A percentile compares a stretch with the other conserved stretches of the same genome.
phyloP scores from a whole-genome alignment of 202 grass and related monocot genomes.

The Setaria viridis region DNA sequence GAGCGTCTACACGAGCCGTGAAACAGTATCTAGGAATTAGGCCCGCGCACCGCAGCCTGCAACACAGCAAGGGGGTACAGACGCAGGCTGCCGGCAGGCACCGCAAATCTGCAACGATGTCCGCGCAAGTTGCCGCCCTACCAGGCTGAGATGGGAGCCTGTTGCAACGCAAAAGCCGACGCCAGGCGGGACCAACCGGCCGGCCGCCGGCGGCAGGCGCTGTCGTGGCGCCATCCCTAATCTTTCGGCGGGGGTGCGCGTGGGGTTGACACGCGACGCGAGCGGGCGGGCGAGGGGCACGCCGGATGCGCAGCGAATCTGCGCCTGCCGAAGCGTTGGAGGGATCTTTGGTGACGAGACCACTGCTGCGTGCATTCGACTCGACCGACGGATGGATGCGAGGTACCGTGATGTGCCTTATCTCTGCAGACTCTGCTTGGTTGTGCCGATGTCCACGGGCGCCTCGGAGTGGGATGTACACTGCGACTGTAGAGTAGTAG shows the following conservation, averaged over 20 bases:
- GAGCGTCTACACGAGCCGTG: not conserved
- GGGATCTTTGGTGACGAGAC: too few species aligned
- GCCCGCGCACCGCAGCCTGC: too few species aligned
- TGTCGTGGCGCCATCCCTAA: not conserved
- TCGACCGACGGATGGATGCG: too few species aligned
- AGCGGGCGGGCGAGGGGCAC: not conserved
- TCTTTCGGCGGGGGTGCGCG: not conserved
- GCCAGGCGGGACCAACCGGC: slow-evolving; percentile 3
- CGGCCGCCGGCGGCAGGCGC: not conserved
- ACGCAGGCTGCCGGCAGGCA: not conserved
- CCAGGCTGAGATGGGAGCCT: too few species aligned
- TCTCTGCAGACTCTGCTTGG: not conserved
- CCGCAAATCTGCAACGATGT: not conserved
- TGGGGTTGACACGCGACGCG: slow-evolving; percentile 2
- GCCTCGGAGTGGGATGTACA: too few species aligned
- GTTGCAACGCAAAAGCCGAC: not conserved
- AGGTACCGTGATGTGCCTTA: not conserved
- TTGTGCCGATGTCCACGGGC: too few species aligned
- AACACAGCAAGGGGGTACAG: not conserved
- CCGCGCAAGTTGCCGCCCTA: not conserved
- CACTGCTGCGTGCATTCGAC: not conserved
- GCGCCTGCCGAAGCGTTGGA: too few species aligned
- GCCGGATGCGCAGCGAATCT: too few species aligned
- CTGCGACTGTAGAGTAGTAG: too few species aligned
- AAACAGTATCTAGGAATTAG: not conserved